phyloP scores from a whole-genome alignment of 768 basidiomycete species.

The Amanita pseudoporphyria region DNA sequence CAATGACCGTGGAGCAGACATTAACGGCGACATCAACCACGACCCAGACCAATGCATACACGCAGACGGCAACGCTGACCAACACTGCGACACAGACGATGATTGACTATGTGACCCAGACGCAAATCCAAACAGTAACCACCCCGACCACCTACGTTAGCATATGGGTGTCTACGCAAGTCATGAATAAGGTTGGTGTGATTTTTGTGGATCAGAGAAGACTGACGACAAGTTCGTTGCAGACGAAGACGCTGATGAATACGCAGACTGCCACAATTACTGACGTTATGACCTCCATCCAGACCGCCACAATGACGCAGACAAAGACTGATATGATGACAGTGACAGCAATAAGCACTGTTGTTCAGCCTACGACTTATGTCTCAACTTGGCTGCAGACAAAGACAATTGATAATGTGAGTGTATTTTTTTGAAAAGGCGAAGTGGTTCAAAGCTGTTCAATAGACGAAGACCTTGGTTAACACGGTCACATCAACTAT shows the following conservation, averaged over 20 bases:
- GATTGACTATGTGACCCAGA: slow-evolving; percentile 45
- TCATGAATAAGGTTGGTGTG: slow-evolving; percentile 49
- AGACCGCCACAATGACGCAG: slow-evolving; percentile 37
- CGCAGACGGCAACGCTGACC: slow-evolving; percentile 36
- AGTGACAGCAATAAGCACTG: slow-evolving; percentile 41
- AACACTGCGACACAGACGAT: slow-evolving; percentile 43
- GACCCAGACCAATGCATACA: slow-evolving; percentile 49
- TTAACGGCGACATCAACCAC: slow-evolving; percentile 53
- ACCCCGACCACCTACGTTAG: slow-evolving; percentile 50
- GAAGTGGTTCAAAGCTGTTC: slow-evolving; percentile 1
- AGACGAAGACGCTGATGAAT: slow-evolving; percentile 50
- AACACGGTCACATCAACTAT: slow-evolving; percentile 47
- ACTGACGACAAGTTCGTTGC: slow-evolving; percentile 4
- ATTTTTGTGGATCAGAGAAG: not conserved
- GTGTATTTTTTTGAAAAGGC: slow-evolving; percentile 14
- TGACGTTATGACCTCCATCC: slow-evolving; percentile 41
- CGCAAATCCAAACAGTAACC: slow-evolving; percentile 36
- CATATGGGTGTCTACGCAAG: slow-evolving; percentile 41
- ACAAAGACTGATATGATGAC: slow-evolving; percentile 45
- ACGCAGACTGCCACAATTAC: slow-evolving; percentile 41
- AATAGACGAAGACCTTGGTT: slow-evolving; percentile 48
- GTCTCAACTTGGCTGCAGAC: slow-evolving; percentile 46
- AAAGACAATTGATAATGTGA: slow-evolving; percentile 44
- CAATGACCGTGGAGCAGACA: slow-evolving; percentile 45
- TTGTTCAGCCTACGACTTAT: slow-evolving; percentile 50